phyloP scores from a whole-genome alignment of 352 stramenopile species.

The Pythium oligandrum region DNA sequence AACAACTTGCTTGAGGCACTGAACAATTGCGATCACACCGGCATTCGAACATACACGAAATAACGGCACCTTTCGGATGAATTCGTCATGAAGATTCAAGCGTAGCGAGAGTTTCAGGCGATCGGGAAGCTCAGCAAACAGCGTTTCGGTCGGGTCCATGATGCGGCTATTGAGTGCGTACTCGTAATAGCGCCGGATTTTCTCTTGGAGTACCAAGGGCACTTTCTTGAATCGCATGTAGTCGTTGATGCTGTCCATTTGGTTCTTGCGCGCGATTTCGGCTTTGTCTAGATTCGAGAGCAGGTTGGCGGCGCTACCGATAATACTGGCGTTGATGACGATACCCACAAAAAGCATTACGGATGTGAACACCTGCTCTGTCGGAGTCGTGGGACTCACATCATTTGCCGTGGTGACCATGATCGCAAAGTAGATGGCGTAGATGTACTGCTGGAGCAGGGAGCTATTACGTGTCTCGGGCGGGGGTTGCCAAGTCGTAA shows the following conservation, averaged over 20 bases:
- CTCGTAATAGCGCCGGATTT: constrained; percentile 74
- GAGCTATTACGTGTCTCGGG: constrained; percentile 23
- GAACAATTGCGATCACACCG: constrained; percentile 65
- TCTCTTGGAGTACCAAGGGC: constrained; percentile 52
- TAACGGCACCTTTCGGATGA: constrained; percentile 71
- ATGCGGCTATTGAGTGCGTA: constrained; percentile 60
- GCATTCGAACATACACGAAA: constrained; percentile 68
- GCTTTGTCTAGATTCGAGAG: constrained; percentile 73
- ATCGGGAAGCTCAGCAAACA: constrained; percentile 73
- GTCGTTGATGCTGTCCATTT: constrained; percentile 78
- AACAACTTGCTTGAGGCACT: constrained; percentile 58
- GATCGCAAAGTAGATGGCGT: constrained; percentile 60
- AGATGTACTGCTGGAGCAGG: constrained; percentile 43
- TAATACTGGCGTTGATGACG: constrained; percentile 76
- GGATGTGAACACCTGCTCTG: constrained; percentile 56
- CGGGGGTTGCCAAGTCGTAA: constrained; percentile 40
- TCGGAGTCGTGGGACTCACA: constrained; percentile 41
- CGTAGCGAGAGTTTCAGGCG: constrained; percentile 63
- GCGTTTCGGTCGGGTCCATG: constrained; percentile 44
- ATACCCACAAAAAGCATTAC: constrained; percentile 76
- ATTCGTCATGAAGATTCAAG: constrained; percentile 57
- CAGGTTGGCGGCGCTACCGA: constrained; percentile 70
- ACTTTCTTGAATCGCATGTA: constrained; percentile 83
- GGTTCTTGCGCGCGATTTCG: constrained; percentile 67
- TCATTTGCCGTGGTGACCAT: constrained; percentile 67